Base-by-base conservation (phyloP, 2,329 filamentous ascomycete genomes). In the Fusarium subtropicale region DNA sequence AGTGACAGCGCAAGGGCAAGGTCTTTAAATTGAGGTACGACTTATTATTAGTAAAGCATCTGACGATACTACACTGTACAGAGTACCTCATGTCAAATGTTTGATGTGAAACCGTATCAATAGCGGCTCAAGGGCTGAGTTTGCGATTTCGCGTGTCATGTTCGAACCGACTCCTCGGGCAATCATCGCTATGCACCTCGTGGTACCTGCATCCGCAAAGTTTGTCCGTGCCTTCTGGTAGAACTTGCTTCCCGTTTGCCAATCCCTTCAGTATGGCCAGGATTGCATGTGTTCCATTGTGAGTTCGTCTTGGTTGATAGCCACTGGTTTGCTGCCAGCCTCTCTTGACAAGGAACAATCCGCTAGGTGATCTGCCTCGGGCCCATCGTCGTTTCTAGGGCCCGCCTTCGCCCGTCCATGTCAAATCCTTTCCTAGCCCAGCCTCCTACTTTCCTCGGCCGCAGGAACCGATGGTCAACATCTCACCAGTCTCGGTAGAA, bases 401-500 rank as follows among this genome's bases (percentile, higher is more conserved):
- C 20, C 59, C 42, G 44, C 52, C 42, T 41, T 51, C 31, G 24
- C 51, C 42, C 53, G 47, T 39, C n/a, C 22, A 24, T 48, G 31
- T 48, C 42, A 50, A 50, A 42, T 31, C 48, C 30, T 47, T 55
- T 58, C 47, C 62, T 58, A 65, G 42, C 53, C 62, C 62, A 68
- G 50, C 62, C 56, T 61, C 60, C 52, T 63, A 56, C 44, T 57
- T 61, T 58, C 51, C 47, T 65, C 59, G 45, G 56, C 56, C 53
- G 56, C 58, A 66, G 57, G 66, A 55, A 61, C 53, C 57, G 60
- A 69, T 60, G 65, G 58, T 66, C 59, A 61, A 60, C 56, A 70
- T 61, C 54, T 67, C 42, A 68, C 47, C 47, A 66, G 64, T 68
- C 66, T 61, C 66, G 60, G 66, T 67, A 71, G 71, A 69, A 65